Conservation (phyloP, 768 basidiomycete genomes). For the Clitopilus hobsonii region DNA sequence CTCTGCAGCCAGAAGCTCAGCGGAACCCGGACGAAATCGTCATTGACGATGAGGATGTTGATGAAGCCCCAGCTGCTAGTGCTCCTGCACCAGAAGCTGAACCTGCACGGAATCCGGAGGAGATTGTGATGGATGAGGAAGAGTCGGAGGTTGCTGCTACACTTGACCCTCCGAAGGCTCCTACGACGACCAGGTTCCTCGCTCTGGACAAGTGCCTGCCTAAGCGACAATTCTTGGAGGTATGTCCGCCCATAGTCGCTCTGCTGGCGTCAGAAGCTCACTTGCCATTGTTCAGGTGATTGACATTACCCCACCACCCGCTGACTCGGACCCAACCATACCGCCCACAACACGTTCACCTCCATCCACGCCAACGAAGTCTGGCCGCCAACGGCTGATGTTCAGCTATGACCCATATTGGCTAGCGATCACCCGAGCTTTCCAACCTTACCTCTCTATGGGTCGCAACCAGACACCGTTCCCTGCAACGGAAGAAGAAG, state of each 20-base stretch:
- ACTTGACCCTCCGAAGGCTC: not conserved
- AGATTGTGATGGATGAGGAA: conserved; percentile 35
- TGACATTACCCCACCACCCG: not conserved
- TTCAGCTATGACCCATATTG: conserved; percentile 85
- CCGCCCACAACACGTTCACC: not conserved
- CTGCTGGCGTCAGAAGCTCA: not conserved
- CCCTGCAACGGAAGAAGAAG: conserved; percentile 47
- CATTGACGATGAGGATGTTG: conserved; percentile 26
- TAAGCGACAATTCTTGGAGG: conserved; percentile 76
- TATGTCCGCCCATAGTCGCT: conserved; percentile 22
- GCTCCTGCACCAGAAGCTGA: not conserved
- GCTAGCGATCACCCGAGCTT: conserved; percentile 89
- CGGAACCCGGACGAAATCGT: conserved; percentile 48
- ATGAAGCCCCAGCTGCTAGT: not conserved
- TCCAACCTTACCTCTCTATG: conserved; percentile 73
- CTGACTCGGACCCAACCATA: not conserved
- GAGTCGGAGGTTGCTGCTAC: conserved; percentile 18
- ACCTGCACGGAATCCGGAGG: conserved; percentile 23
- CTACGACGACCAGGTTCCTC: conserved; percentile 51
- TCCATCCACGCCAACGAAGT: not conserved
- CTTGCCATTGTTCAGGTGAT: not conserved
- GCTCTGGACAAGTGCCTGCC: conserved; percentile 90
- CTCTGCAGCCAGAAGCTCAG: conserved; percentile 6
- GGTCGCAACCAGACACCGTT: conserved; percentile 44
- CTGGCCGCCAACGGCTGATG: not conserved